Evolutionary conservation across 2,329 filamentous ascomycete species (phyloP).

Genomic region (Ascochyta fabae): DNA sequence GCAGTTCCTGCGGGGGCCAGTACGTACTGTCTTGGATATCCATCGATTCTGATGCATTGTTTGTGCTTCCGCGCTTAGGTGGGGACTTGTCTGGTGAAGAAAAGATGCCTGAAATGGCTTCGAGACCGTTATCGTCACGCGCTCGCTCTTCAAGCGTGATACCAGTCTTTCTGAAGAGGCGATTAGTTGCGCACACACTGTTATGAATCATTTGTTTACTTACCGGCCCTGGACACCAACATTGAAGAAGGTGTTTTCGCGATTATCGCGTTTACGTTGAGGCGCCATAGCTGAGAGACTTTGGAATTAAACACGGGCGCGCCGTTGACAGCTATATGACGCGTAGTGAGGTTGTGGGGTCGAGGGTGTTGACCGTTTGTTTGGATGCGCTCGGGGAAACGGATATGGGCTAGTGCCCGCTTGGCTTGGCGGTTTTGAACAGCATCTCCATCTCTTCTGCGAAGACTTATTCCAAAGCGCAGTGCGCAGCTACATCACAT

Average conservation of each 20-base stretch:
- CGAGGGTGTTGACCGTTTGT: constrained; percentile 28
- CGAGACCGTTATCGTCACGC: constrained; percentile 91
- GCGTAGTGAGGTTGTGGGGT: constrained; percentile 27
- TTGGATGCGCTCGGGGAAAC: constrained; percentile 24
- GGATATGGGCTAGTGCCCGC: constrained; percentile 6
- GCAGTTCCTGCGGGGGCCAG: background rate
- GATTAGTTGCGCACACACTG: constrained; percentile 21
- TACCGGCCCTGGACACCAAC: constrained; percentile 50
- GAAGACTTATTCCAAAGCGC: no score
- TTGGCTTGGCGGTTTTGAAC: constrained; percentile 5
- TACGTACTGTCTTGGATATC: constrained; percentile 67
- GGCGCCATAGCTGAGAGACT: constrained; percentile 40
- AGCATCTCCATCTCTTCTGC: background rate
- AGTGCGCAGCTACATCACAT: no score
- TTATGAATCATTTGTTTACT: constrained; percentile 12
- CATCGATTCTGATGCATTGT: constrained; percentile 65
- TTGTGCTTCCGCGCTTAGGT: constrained; percentile 50
- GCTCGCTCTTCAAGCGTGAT: constrained; percentile 79
- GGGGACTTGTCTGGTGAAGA: constrained; percentile 78
- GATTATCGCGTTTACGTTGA: constrained; percentile 45
- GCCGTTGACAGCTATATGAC: constrained; percentile 11
- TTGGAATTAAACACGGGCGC: background rate
- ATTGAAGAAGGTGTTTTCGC: constrained; percentile 50
- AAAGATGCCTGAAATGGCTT: constrained; percentile 85
- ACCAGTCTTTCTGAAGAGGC: constrained; percentile 79